Conservation (phyloP, 495 filamentous ascomycete species). For the Neurospora intermedia region DNA sequence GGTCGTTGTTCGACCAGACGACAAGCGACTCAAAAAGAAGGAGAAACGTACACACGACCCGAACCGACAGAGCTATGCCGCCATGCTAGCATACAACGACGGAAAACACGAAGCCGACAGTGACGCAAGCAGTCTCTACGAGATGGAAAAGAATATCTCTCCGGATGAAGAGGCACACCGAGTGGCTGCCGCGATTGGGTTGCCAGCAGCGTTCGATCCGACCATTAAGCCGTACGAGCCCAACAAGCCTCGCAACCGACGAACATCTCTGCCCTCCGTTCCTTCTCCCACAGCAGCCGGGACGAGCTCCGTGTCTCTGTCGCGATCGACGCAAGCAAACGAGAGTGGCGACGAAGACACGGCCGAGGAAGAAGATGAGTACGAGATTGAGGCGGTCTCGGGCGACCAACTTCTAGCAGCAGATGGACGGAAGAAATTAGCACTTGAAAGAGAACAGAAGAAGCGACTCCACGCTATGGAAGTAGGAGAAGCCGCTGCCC, state of each 20-base stretch:
- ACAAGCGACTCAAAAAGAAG: slow-evolving; percentile 88
- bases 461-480: slow-evolving; percentile 46
- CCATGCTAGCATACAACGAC: slow-evolving; percentile 60
- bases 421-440: slow-evolving; percentile 8
- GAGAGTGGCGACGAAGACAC: slow-evolving; percentile 40
- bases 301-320: slow-evolving; percentile 10
- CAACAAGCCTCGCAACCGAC: slow-evolving; percentile 21
- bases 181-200: slow-evolving; percentile 59
- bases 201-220: slow-evolving; percentile 48
- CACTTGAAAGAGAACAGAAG: slow-evolving; percentile 31
- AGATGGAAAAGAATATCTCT: slow-evolving; percentile 35
- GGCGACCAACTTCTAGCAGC: slow-evolving; percentile 24
- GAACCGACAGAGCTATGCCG: slow-evolving; percentile 63
- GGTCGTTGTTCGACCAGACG: slow-evolving; percentile 82
- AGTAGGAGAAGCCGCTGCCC: slow-evolving; percentile 39
- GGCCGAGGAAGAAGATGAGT: slow-evolving; percentile 39
- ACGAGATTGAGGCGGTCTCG: slow-evolving; percentile 37
- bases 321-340: slow-evolving; percentile 12
- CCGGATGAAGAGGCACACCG: slow-evolving; percentile 57
- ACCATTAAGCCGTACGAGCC: slow-evolving; percentile 36
- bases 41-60: slow-evolving; percentile 76
- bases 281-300: slow-evolving; percentile 19
- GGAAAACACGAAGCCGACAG: slow-evolving; percentile 45
- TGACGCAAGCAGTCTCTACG: slow-evolving; percentile 35
- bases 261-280: slow-evolving; percentile 17